Evolutionary conservation across 176 grass and related monocot species (phyloP), one percentile per base, ranked within the genome.

Genomic region (Coix lacrymajobi): DNA sequence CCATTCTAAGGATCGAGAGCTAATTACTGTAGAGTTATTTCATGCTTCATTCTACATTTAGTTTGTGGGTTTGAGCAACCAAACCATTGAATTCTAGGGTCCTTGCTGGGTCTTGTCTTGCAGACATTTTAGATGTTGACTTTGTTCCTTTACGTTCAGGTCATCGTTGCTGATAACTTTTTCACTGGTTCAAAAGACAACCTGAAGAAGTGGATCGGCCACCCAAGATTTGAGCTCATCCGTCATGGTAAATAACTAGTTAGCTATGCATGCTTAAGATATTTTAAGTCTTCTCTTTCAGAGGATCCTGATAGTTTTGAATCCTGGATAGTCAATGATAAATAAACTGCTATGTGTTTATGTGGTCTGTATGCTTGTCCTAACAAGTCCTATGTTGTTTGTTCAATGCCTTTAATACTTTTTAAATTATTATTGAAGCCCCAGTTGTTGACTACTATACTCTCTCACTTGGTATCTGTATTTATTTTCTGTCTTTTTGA

Each of bases 211-310:
- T 99, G 97, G 97, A 96, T 96, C 7, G 97, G 97, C 5, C 96
- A 99, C 82, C 93, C 97, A 31, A 99, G 97, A 99, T 99, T 99
- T 92, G 97, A 99, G 89, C 87, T 99, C 81, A 96, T 99, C 85
- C 89, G 97, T 66, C 97, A 99, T 71, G 96, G 96, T 98, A 98
- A 65, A 90, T 73, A 64, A 57, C 71, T 81, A 62, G 11, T 49
- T 82, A 14, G 25, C 58, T 77, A 4, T 58, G 29, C 61, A 80
- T 22, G 4, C 31, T 82, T 15, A 68, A 64, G 20, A 2, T 32
- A 51, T 70, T 49, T 64, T 30, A 66, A 29, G 72, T 82, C 11
- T 20, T 73, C 13, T 32, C 22, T 57, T 38, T 26, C 19, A 39
- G n/a, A 31, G 13, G 9, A 62, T 64, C 70, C 28, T 71, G 44